Evolutionary conservation across 148 eudicot genomes (phyloP), one percentile per base, ranked within the genome.

Genomic region (Dysphania ambrosioides): DNA sequence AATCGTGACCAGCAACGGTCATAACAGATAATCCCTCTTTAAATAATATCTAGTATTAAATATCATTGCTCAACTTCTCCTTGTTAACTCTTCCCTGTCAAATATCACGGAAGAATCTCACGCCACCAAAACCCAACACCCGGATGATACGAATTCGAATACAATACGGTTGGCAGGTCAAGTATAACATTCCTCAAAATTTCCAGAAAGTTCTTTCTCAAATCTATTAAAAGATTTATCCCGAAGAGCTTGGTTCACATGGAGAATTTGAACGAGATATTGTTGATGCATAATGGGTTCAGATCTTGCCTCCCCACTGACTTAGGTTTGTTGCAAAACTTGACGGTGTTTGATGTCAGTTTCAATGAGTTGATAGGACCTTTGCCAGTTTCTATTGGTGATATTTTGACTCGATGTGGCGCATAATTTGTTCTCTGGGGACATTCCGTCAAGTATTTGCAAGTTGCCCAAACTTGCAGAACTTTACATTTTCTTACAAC

Each of bases 261-360:
- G 98, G 63, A 83, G 11, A 87, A 86, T 4, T 59, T 93, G 82
- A 89, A 93, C 44, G 95, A 93, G 83, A 83, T 91, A 9, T 83
- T 93, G 4, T 8, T 93, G 72, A 82, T 88, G 93, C 80, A 91
- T 38, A 91, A 91, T 58, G 91, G 90, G 41, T 78, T 93, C 23
- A 60, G 82, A 65, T 87, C 97, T 13, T 94, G 98, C 73, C 51
- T 94, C 27, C 97, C 98, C 11, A 15, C 68, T 1, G 88, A 86
- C 68, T 76, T 94, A 67, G 97, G 97, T 35, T 12, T 79, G 83
- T 61, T 94, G 79, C 83, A 78, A 75, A 85, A 91, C n/a, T 36
- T 94, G 79, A 94, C 97, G 16, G 98, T 94, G 74, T 83, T 94
- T 23, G 98, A 94, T 71, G 95, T 83, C 68, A 88, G 98, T 58